Percentiles rank a stretch among this genome's conserved stretches.
Conservation (phyloP, 108 stramenopile genomes). For the Schizochytrium sp. region DNA sequence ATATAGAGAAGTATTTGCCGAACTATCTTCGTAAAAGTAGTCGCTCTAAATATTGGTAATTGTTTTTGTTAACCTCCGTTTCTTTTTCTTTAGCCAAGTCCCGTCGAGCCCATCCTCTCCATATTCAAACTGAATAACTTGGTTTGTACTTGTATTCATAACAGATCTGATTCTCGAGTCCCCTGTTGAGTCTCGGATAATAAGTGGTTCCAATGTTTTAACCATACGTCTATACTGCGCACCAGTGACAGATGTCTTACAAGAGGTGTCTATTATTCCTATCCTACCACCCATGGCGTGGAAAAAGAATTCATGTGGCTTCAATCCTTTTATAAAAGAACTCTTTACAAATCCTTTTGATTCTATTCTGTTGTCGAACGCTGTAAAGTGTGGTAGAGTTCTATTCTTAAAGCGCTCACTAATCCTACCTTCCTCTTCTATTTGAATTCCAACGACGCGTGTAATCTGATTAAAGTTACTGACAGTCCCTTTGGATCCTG, state of each 20-base stretch:
- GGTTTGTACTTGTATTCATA: neutral
- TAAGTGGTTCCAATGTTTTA: constrained; percentile 1
- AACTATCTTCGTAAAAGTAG: no score
- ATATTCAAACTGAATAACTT: constrained; percentile 25
- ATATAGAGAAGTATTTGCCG: no score
- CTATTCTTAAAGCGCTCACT: neutral
- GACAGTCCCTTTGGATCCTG: neutral
- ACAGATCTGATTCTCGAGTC: neutral
- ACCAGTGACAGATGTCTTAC: neutral
- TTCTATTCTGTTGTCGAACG: neutral
- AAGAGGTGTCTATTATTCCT: constrained; percentile 24
- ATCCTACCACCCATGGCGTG: constrained; percentile 19
- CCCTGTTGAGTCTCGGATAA: neutral
- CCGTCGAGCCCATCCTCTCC: constrained; percentile 7
- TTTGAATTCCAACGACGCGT: constrained; percentile 24
- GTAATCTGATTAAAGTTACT: constrained; percentile 36
- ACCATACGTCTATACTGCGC: neutral
- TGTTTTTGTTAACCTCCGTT: no score
- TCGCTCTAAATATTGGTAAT: no score
- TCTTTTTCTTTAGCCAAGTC: neutral
- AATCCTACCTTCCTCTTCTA: neutral
- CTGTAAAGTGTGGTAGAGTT: constrained; percentile 10
- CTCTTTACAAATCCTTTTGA: neutral
- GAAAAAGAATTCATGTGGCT: constrained; percentile 25
- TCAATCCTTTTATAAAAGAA: neutral